Evolutionary conservation across 345 rosid genomes (phyloP).

Genomic region (Geranium brycei): DNA sequence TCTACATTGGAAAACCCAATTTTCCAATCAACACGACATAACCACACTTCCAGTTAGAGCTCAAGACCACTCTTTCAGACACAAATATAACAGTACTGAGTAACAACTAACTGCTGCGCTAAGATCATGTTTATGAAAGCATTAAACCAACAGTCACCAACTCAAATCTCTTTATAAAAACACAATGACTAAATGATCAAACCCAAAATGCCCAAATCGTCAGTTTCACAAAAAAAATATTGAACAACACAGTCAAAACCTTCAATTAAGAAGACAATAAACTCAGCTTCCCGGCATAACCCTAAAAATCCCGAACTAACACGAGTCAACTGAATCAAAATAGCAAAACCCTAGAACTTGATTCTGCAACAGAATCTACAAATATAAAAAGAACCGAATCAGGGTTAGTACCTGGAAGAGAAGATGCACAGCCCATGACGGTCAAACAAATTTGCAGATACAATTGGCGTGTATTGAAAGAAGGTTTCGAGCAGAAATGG

Average conservation of each 20-base stretch:
- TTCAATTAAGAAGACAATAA: background rate
- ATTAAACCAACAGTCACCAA: background rate
- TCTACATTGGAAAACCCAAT: background rate
- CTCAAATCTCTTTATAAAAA: no score
- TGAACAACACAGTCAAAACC: background rate
- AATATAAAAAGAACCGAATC: background rate
- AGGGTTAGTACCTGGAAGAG: slow-evolving; percentile 51
- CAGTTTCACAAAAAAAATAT: background rate
- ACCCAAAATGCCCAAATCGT: background rate
- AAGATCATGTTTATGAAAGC: background rate
- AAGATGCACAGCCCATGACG: slow-evolving; percentile 79
- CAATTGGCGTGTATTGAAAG: background rate
- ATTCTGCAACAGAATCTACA: background rate
- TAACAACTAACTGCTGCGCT: background rate
- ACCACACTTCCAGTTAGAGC: background rate
- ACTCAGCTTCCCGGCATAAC: background rate
- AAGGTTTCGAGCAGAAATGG: background rate
- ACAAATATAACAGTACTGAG: background rate
- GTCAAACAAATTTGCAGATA: background rate
- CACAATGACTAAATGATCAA: background rate
- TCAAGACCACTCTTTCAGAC: background rate
- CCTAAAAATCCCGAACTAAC: background rate
- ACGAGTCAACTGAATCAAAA: background rate
- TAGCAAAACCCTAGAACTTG: background rate
- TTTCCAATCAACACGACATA: no score